Percentiles rank a stretch among this genome's conserved stretches.
phyloP scores from a whole-genome alignment of 1,139 yeast genomes.

The Dujonia santamariae region DNA sequence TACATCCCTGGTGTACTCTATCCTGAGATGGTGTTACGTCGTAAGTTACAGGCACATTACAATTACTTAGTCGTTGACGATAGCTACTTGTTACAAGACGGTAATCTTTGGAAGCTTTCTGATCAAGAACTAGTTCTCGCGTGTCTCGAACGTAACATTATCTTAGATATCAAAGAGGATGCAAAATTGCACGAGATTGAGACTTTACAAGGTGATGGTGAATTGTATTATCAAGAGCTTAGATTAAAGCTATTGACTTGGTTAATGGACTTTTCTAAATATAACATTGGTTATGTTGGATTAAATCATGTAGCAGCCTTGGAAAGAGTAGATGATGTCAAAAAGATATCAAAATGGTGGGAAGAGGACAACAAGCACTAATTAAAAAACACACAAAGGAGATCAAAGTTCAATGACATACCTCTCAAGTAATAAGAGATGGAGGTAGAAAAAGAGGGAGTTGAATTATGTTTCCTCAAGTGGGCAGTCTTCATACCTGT shows the following conservation, averaged over 20 bases:
- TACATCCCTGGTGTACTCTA: constrained; percentile 35
- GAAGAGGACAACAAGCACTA: constrained; percentile 7
- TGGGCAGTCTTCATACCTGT: too few species aligned
- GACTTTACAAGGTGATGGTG: constrained; percentile 10
- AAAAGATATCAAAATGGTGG: constrained; percentile 8
- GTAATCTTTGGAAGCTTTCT: constrained; percentile 46
- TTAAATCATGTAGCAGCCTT: constrained; percentile 12
- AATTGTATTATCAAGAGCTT: constrained; percentile 18
- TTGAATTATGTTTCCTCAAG: too few species aligned
- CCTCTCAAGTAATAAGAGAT: too few species aligned
- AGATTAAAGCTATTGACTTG: constrained; percentile 27
- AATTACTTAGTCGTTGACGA: constrained; percentile 52
- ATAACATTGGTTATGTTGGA: constrained; percentile 37
- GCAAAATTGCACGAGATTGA: constrained; percentile 10
- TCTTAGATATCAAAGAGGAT: constrained; percentile 24
- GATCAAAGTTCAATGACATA: not conserved
- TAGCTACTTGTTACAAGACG: constrained; percentile 37
- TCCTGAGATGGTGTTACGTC: constrained; percentile 38
- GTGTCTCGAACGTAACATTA: constrained; percentile 49
- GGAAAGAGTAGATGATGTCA: constrained; percentile 8
- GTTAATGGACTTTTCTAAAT: constrained; percentile 30
- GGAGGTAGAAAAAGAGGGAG: too few species aligned
- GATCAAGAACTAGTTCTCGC: constrained; percentile 43
- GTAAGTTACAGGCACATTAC: constrained; percentile 34
- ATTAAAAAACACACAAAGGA: not conserved